phyloP scores from a whole-genome alignment of 2,329 filamentous ascomycete genomes.

The Venturia pyrina region DNA sequence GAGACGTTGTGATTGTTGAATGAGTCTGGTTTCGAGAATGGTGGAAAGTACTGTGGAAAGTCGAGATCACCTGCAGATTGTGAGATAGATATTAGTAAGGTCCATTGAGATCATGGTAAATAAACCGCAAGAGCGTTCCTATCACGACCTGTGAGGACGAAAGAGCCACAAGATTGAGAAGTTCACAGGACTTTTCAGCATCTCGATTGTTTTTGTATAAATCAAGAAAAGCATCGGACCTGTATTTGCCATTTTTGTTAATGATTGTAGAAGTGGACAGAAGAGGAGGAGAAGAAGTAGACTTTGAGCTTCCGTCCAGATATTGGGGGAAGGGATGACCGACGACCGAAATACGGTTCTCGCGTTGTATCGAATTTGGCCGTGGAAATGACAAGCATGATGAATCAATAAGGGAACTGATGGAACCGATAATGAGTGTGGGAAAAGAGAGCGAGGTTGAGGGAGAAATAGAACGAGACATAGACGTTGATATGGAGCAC shows the following conservation, averaged over 20 bases:
- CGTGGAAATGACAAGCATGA: background rate
- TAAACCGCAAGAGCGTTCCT: background rate
- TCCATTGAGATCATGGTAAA: background rate
- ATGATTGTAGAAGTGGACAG: background rate
- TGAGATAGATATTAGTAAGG: background rate
- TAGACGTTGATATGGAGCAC: background rate
- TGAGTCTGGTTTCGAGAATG: background rate
- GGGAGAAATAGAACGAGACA: background rate
- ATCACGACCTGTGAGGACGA: background rate
- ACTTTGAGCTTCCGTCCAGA: background rate
- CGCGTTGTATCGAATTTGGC: too few species aligned
- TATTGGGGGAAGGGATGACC: background rate
- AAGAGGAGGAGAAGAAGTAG: background rate
- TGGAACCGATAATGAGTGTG: background rate
- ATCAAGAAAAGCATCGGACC: background rate
- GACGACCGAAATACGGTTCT: background rate
- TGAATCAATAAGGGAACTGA: background rate
- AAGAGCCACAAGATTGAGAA: background rate
- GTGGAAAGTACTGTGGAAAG: background rate
- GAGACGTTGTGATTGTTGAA: background rate
- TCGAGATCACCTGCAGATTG: background rate
- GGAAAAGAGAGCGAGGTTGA: background rate
- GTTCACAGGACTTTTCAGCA: background rate
- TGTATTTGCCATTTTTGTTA: background rate
- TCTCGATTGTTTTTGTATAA: background rate